These are phyloP conservation scores for Heritiera littoralis DNA, from an alignment of 345 rosid species.

Conservation along the genomic window DNA sequence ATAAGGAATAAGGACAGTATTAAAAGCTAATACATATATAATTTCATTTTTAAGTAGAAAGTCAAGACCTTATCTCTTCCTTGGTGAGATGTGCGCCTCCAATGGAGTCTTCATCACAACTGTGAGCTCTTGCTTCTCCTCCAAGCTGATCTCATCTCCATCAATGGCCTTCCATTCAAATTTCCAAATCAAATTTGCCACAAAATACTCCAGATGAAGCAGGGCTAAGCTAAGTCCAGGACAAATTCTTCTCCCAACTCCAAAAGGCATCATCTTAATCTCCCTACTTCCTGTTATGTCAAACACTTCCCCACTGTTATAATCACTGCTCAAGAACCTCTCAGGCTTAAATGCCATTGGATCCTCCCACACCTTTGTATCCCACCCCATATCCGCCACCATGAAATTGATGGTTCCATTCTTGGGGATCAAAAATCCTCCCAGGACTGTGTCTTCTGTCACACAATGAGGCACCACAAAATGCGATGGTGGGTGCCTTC, in stretches of 20 bases:
- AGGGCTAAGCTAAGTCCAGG: conserved; percentile 37
- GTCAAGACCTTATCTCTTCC: background rate
- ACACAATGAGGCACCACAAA: conserved; percentile 22
- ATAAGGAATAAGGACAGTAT: background rate
- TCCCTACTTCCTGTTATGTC: conserved; percentile 40
- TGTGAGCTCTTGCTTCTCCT: conserved; percentile 37
- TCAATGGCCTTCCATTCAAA: conserved; percentile 41
- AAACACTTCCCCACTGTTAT: conserved; percentile 1
- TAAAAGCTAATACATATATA: background rate
- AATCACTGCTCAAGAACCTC: conserved; percentile 28
- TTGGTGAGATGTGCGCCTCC: background rate
- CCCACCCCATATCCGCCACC: conserved; percentile 37
- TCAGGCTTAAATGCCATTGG: conserved; percentile 49
- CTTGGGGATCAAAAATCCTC: conserved; percentile 12
- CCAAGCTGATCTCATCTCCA: conserved; percentile 29
- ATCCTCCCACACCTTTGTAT: conserved; percentile 40
- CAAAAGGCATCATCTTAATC: conserved; percentile 52
- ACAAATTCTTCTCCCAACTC: conserved; percentile 45
- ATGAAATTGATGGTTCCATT: background rate
- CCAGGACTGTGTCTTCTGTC: conserved; percentile 13
- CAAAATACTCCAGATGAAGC: conserved; percentile 44
- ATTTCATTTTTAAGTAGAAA: background rate
- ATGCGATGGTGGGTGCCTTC: conserved; percentile 36
- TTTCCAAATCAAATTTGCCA: conserved; percentile 39
- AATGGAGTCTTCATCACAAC: conserved; percentile 22